Base-by-base conservation (phyloP, 2,329 filamentous ascomycete genomes). In the Thelonectria discophora region DNA sequence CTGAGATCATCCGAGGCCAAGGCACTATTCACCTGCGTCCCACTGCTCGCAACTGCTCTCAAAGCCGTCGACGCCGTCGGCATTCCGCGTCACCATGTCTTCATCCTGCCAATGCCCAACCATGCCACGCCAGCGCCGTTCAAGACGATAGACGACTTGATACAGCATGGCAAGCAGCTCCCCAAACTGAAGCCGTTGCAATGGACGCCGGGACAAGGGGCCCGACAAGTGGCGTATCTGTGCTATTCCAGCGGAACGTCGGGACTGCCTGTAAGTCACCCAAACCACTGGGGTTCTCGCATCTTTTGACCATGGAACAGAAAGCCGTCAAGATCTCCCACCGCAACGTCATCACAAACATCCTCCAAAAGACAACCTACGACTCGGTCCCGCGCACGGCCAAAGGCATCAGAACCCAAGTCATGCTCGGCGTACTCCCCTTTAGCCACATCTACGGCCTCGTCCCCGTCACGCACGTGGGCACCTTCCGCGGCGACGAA, bases 251-350 rank as follows among this genome's bases (percentile, higher is more conserved):
- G 88, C 72, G 91, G 91, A 5, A 94, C 91, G 1, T 93, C 90
- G 15, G 91, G 91, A 3, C 78, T 93, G 37, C 91, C 91, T 12
- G 89, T 90, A 80, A 69, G 82, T 60, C 32, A 37, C 0, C n/a
- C 15, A 2, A 3, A 2, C 21, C 17, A 37, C 8, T n/a, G n/a
- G n/a, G n/a, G n/a, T n/a, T n/a, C n/a, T n/a, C n/a, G 32, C 27
- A 24, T 24, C 18, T 43, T 45, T 24, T n/a, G 15, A 10, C 27
- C 7, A 30, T 11, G n/a, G 8, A 13, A 17, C 34, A 91, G 86
- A 93, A 93, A 89, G 91, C 90, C 34, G 91, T 94, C 46, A 93
- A 92, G 89, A 90, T 94, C 61, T 91, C 90, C 4, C 91, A 94
- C 73, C 79, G 80, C 39, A 94, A 94, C 67, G 88, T 94, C 43